Conservation (phyloP, 2,329 filamentous ascomycete species). For the Fusarium tuaranense region DNA sequence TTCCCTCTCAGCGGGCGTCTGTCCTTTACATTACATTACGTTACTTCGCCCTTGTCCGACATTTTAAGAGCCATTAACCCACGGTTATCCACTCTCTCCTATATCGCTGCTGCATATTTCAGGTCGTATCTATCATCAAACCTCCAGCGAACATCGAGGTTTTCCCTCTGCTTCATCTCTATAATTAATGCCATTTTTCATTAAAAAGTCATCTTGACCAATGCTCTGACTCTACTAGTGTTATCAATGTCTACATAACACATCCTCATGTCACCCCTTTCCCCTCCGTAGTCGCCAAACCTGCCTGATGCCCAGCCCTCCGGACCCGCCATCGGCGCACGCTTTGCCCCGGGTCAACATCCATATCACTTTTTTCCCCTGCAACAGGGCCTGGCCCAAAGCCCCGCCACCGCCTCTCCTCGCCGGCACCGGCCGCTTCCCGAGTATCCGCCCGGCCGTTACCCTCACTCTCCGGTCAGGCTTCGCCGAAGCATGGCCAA, state of each 20-base stretch:
- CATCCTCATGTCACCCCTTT: not conserved
- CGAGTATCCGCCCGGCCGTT: constrained; percentile 36
- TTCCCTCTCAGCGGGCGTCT: constrained; percentile 5
- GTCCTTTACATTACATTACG: not conserved
- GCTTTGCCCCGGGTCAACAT: constrained; percentile 11
- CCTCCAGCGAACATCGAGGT: not conserved
- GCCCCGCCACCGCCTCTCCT: constrained; percentile 16
- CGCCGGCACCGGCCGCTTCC: constrained; percentile 42
- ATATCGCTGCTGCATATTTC: not conserved
- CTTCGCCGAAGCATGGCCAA: constrained; percentile 28
- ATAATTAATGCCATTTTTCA: not conserved
- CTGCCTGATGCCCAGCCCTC: constrained; percentile 14
- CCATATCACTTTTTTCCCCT: constrained; percentile 1
- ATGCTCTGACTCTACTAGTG: not conserved
- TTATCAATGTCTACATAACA: not conserved
- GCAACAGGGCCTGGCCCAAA: not conserved
- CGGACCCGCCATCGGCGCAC: constrained; percentile 35
- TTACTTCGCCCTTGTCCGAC: constrained; percentile 8
- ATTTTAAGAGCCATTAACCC: not conserved
- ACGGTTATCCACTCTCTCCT: not conserved
- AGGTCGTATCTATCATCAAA: not conserved
- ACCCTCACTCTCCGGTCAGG: constrained; percentile 29
- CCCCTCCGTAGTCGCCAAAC: constrained; percentile 9
- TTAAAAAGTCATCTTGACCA: not conserved
- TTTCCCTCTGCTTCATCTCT: not conserved